A percentile compares a stretch with the other conserved stretches of the same genome.
Evolutionary conservation across 2,329 filamentous ascomycete species (phyloP).

Genomic region (Sordariomycetes sp.): DNA sequence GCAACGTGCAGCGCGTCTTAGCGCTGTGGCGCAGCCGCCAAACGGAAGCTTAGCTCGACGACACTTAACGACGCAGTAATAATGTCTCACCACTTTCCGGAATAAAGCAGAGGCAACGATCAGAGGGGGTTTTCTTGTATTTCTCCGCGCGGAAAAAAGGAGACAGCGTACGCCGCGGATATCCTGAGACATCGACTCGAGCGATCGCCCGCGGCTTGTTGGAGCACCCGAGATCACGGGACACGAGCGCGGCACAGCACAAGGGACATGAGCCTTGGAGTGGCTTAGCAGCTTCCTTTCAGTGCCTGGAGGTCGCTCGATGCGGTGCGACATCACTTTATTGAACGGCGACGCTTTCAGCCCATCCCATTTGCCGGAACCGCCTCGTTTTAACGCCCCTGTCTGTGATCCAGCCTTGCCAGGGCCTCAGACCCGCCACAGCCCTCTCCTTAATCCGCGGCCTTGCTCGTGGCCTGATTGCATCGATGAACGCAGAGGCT

Average conservation of each 20-base stretch:
- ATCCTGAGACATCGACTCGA: neutral
- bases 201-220: neutral
- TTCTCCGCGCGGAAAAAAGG: neutral
- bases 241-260: neutral
- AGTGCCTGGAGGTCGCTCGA: neutral
- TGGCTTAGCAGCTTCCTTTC: neutral
- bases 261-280: neutral
- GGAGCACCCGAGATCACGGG: neutral
- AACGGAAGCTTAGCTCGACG: neutral
- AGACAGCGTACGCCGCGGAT: neutral
- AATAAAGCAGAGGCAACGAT: too few species aligned
- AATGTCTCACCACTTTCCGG: too few species aligned
- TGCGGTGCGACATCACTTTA: neutral
- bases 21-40: neutral
- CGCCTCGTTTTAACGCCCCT: neutral
- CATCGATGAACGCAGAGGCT: neutral
- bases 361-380: neutral
- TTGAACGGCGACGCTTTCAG: neutral
- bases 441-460: neutral
- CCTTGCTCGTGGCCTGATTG: neutral
- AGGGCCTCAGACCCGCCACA: neutral
- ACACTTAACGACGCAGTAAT: neutral
- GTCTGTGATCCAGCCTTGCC: neutral
- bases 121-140: too few species aligned
- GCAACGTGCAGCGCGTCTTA: neutral